Conservation (phyloP, 441 rosid genomes). For the Adansonia rubrostipa region DNA sequence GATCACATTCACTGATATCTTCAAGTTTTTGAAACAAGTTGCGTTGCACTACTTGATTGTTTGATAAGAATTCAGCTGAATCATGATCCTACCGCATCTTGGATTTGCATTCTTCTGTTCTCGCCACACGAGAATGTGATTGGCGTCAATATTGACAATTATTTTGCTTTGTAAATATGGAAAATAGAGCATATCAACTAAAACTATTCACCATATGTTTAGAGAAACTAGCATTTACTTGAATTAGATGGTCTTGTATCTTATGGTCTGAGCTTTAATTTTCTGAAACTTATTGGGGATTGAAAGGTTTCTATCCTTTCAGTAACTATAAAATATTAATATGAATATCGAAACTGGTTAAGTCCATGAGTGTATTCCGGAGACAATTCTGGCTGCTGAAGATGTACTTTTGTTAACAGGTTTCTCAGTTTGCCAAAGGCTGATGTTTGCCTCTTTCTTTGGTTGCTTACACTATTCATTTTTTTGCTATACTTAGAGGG, state of each 20-base stretch:
- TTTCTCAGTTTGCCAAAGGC: not conserved
- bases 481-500: conserved; percentile 52
- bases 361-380: not conserved
- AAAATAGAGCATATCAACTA: not conserved
- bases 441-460: not conserved
- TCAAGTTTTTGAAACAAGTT: not conserved
- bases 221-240: not conserved
- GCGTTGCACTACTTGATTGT: not conserved
- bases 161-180: not conserved
- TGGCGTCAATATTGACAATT: not conserved
- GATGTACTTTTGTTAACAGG: not conserved
- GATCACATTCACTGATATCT: conserved; percentile 11
- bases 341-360: not conserved
- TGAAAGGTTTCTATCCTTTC: not conserved
- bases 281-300: not conserved
- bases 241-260: not conserved
- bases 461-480: not conserved
- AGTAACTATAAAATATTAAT: not conserved
- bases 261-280: not conserved
- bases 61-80: not conserved
- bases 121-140: not conserved
- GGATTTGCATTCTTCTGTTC: not conserved
- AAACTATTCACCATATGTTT: not conserved
- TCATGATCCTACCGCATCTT: not conserved
- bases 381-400: not conserved